A percentile compares a stretch with the other conserved stretches of the same genome.
phyloP scores from a whole-genome alignment of 73 alveolate species.

The Loxodes magnus region DNA sequence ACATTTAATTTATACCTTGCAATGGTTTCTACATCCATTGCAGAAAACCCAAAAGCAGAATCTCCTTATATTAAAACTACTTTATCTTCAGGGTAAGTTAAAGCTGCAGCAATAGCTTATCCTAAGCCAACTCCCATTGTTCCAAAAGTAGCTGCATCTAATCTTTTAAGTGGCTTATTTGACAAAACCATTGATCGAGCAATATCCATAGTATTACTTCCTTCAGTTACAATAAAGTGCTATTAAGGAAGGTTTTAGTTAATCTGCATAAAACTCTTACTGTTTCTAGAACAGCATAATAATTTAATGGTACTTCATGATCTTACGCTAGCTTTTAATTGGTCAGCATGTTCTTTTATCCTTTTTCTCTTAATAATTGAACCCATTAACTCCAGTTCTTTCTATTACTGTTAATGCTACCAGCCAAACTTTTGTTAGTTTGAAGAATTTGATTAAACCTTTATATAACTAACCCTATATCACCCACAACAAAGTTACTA shows the following conservation, averaged over 20 bases:
- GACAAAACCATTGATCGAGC: slow-evolving; percentile 62
- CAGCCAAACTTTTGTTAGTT: no score
- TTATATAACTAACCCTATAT: no score
- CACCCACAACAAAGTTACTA: no score
- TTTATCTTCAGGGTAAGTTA: slow-evolving; percentile 35
- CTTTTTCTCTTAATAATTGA: no score
- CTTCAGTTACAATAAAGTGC: slow-evolving; percentile 61
- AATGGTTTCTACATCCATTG: slow-evolving; percentile 75
- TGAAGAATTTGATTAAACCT: no score
- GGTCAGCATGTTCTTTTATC: no score
- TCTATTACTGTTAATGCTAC: no score
- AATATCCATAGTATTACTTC: slow-evolving; percentile 81
- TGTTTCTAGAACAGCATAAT: background rate
- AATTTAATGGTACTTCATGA: no score
- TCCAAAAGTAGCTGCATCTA: slow-evolving; percentile 82
- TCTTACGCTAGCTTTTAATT: no score
- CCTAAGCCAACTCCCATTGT: slow-evolving; percentile 81
- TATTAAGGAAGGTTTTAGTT: slow-evolving; percentile 42
- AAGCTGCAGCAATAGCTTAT: slow-evolving; percentile 64
- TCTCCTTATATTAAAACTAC: slow-evolving; percentile 73
- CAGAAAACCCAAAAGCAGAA: slow-evolving; percentile 83
- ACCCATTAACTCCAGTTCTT: no score
- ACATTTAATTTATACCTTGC: slow-evolving; percentile 49
- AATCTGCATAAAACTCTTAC: slow-evolving; percentile 14
- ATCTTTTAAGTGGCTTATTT: slow-evolving; percentile 45